A percentile compares a stretch with the other conserved stretches of the same genome.
Evolutionary conservation across 2,329 filamentous ascomycete species (phyloP).

Genomic region (Juglanconis oblonga): DNA sequence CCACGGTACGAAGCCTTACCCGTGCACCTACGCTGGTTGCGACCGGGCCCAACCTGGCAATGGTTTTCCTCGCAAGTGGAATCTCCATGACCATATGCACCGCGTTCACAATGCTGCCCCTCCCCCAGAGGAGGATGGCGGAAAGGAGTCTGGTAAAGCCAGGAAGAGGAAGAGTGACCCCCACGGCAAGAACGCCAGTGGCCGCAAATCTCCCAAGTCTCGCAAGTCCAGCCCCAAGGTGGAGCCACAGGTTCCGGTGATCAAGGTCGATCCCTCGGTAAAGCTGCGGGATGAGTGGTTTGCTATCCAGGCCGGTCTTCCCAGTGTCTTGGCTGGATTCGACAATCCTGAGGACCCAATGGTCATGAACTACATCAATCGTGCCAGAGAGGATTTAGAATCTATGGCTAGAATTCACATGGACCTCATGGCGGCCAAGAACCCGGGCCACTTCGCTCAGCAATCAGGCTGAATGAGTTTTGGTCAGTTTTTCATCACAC

Average conservation of each 20-base stretch:
- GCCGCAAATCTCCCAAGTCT: conserved; percentile 48
- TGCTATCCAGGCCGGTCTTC: conserved; percentile 61
- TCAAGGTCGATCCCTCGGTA: conserved; percentile 33
- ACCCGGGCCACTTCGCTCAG: conserved; percentile 32
- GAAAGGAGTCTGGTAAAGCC: conserved; percentile 42
- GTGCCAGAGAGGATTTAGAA: conserved; percentile 47
- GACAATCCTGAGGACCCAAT: conserved; percentile 49
- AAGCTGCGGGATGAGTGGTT: conserved; percentile 54
- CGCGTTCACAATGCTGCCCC: conserved; percentile 69
- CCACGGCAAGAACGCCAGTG: conserved; percentile 37
- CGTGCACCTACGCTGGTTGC: conserved; percentile 84
- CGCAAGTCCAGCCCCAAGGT: conserved; percentile 20
- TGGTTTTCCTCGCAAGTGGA: conserved; percentile 94
- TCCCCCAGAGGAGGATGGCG: conserved; percentile 21
- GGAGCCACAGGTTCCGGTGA: conserved; percentile 28
- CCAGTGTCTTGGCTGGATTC: conserved; percentile 53
- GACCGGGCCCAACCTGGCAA: conserved; percentile 79
- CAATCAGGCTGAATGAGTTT: conserved; percentile 34
- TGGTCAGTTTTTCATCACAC: conserved; percentile 20
- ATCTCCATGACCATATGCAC: conserved; percentile 95
- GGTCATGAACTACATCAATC: conserved; percentile 51
- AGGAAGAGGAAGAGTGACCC: conserved; percentile 58
- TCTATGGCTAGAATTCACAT: conserved; percentile 52
- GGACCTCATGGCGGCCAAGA: conserved; percentile 33
- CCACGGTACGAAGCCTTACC: conserved; percentile 87